Evolutionary conservation across 345 rosid genomes (phyloP).

Genomic region (Acer saccharum): DNA sequence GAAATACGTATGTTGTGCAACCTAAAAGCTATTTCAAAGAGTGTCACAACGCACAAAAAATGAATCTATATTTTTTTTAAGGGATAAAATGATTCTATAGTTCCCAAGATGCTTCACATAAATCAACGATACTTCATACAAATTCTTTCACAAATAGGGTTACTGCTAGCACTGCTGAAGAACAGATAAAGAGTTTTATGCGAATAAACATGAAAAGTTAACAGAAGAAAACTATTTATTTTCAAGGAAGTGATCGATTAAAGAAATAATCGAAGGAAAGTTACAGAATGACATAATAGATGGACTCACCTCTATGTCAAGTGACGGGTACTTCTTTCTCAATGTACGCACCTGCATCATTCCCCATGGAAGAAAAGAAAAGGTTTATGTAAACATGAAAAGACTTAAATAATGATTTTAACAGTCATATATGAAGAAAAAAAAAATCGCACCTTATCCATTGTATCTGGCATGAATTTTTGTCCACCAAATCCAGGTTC

Average conservation of each 20-base stretch:
- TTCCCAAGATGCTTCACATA: background rate
- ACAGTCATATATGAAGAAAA: background rate
- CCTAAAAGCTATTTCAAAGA: conserved; percentile 7
- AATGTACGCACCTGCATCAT: conserved; percentile 53
- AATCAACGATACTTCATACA: background rate
- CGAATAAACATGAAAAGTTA: background rate
- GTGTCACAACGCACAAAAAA: background rate
- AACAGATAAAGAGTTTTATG: background rate
- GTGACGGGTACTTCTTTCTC: conserved; percentile 69
- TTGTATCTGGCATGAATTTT: conserved; percentile 84
- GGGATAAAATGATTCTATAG: background rate
- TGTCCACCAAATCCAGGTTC: conserved; percentile 96
- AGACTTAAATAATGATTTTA: background rate
- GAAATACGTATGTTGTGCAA: background rate
- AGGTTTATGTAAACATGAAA: background rate
- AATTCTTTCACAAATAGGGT: background rate
- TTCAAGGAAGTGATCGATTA: background rate
- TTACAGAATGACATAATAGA: background rate
- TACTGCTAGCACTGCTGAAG: background rate
- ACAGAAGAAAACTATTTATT: background rate
- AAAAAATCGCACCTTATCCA: conserved; percentile 65
- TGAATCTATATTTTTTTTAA: background rate
- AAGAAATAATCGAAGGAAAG: background rate
- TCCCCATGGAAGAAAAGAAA: background rate
- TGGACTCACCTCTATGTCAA: conserved; percentile 76